Base-by-base conservation (phyloP, 83 land plant species). In the Thuja plicata region DNA sequence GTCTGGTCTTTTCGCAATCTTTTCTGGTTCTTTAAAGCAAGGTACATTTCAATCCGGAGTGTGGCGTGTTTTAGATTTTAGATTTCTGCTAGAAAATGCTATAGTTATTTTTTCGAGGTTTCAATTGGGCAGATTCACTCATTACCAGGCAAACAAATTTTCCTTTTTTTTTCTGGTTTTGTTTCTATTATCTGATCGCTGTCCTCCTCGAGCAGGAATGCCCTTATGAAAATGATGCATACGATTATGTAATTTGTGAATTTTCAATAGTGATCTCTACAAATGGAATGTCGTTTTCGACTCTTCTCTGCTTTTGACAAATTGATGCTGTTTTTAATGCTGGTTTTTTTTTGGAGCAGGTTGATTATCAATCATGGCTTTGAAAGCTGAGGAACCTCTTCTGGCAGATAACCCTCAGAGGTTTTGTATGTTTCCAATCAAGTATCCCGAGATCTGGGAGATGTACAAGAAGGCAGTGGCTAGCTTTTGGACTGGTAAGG, bases 381-480 rank as follows among this genome's bases (percentile, higher is more conserved):
- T 78, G 24, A 78, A 41, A 8, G 43, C 45, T 27, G 89, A 89
- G 74, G 97, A 95, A 50, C 97, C 97, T 5, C 57, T 94, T 74
- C 62, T 94, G 70, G 87, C 82, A 54, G 90, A 89, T 9, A 89
- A 94, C 30, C 89, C 95, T 13, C 89, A 91, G 71, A 86, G 95
- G 87, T 96, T 96, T 55, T 94, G 94, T 50, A 95, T 96, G 97
- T 96, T 96, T 52, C 96, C 97, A 5, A 92, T 96, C 86, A 91
- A 89, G 88, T 96, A 96, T 88, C 85, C 87, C 10, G 79, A 89
- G 82, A 43, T 96, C 17, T 96, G 97, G 97, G 96, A 96, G 92
- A 94, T 96, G 96, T 96, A 96, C 90, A 96, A 96, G 93, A 96
- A 95, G 89, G 97, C 97, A 46, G 91, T 91, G 78, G 96, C 97